Evolutionary conservation across 345 rosid genomes (phyloP).

Genomic region (Mercurialis annua): DNA sequence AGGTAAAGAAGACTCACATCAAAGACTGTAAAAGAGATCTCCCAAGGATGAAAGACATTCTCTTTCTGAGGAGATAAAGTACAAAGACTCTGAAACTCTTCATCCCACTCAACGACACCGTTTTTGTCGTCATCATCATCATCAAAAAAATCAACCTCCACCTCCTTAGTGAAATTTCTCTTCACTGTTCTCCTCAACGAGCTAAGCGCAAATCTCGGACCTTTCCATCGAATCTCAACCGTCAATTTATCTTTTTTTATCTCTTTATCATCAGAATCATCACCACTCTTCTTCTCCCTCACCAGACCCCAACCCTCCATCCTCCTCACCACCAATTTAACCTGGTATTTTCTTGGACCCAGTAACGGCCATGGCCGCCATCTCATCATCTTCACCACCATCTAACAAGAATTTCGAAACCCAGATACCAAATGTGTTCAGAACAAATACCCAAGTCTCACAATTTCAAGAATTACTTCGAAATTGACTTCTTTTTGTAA

Average conservation of each 20-base stretch:
- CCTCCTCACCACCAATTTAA: conserved; percentile 52
- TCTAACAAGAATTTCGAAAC: conserved; percentile 23
- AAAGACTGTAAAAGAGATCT: conserved; percentile 80
- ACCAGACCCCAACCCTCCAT: conserved; percentile 84
- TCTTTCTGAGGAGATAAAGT: conserved; percentile 68
- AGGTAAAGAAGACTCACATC: conserved; percentile 48
- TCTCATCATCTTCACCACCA: conserved; percentile 98
- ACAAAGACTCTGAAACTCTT: conserved; percentile 74
- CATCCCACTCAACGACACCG: conserved; percentile 72
- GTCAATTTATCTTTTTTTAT: conserved; percentile 41
- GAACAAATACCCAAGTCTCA: conserved; percentile 3
- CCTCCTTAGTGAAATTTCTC: conserved; percentile 80
- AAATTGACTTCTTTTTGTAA: neutral
- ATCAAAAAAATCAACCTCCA: conserved; percentile 24
- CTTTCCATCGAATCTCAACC: conserved; percentile 96
- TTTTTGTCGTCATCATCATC: conserved; percentile 2
- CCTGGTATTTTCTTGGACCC: conserved; percentile 73
- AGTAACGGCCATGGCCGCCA: conserved; percentile 96
- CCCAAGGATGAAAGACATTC: conserved; percentile 83
- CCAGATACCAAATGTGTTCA: neutral
- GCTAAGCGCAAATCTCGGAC: conserved; percentile 76
- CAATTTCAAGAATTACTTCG: neutral
- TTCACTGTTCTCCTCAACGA: conserved; percentile 66
- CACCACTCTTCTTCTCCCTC: conserved; percentile 22
- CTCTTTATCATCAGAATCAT: neutral